These are phyloP conservation scores for Penicillium capsulatum DNA, from an alignment of 2,329 filamentous ascomycete genomes.

Conservation along the genomic window DNA sequence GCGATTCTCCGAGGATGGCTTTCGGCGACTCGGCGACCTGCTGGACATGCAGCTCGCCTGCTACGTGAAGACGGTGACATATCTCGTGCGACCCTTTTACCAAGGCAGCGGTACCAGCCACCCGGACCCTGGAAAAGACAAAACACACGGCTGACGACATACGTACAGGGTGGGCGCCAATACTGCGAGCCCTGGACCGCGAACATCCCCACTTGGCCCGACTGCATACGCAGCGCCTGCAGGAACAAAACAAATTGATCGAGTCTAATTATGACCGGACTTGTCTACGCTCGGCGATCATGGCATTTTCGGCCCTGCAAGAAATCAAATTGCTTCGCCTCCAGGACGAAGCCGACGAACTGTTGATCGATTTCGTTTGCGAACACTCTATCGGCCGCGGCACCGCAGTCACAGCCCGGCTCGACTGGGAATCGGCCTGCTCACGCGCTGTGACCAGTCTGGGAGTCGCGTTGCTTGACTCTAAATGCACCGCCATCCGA, in stretches of 20 bases:
- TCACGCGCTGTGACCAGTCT: constrained; percentile 58
- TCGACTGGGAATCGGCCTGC: constrained; percentile 61
- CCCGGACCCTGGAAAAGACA: constrained; percentile 1
- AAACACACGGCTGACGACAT: constrained; percentile 17
- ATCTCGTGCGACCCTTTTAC: constrained; percentile 41
- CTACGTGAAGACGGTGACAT: constrained; percentile 38
- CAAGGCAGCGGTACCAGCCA: constrained; percentile 36
- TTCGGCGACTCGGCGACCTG: constrained; percentile 33
- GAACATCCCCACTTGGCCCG: constrained; percentile 22
- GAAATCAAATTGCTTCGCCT: constrained; percentile 62
- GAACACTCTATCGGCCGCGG: constrained; percentile 40
- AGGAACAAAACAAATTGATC: constrained; percentile 47
- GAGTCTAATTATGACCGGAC: constrained; percentile 49
- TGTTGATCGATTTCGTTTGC: constrained; percentile 51
- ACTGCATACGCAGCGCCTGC: constrained; percentile 30
- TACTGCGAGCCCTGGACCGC: constrained; percentile 20
- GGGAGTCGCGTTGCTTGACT: constrained; percentile 53
- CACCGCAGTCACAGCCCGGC: constrained; percentile 37
- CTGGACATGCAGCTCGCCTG: constrained; percentile 36
- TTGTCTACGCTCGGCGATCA: constrained; percentile 53
- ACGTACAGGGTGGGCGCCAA: constrained; percentile 28
- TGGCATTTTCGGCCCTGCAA: constrained; percentile 57
- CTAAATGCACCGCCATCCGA: constrained; percentile 54
- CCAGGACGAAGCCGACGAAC: constrained; percentile 56
- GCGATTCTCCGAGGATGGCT: constrained; percentile 35